Evolutionary conservation across 2,329 filamentous ascomycete species (phyloP).

Genomic region (Venturia carpophila): DNA sequence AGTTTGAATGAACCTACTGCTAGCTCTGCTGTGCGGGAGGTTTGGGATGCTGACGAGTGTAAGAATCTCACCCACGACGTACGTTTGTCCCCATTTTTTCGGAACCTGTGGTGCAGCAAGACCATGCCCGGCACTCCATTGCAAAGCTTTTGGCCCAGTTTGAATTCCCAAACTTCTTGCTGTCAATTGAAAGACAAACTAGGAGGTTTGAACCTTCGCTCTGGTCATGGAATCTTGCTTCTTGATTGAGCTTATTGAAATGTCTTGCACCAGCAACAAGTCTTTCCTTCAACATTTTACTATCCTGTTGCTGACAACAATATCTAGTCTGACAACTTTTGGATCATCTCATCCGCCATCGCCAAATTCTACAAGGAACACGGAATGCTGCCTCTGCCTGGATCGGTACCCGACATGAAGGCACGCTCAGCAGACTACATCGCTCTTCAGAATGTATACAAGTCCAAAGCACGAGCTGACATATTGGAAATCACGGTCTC

Average conservation of each 20-base stretch:
- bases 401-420: constrained; percentile 94
- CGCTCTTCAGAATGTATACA: constrained; percentile 86
- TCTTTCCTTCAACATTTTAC: neutral
- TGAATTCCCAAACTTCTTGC: neutral
- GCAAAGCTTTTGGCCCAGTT: neutral
- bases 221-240: neutral
- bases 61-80: constrained; percentile 34
- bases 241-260: neutral
- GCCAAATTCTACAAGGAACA: constrained; percentile 68
- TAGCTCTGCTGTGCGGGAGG: constrained; percentile 61
- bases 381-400: constrained; percentile 69
- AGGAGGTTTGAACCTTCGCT: neutral
- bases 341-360: constrained; percentile 78
- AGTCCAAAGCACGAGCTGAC: constrained; percentile 74
- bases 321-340: constrained; percentile 59
- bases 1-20: constrained; percentile 64
- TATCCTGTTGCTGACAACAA: neutral
- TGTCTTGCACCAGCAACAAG: no score
- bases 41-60: constrained; percentile 65
- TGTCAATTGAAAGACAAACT: neutral
- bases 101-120: neutral
- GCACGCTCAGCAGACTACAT: constrained; percentile 86
- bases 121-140: neutral
- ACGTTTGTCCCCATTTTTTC: constrained; percentile 12
- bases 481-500: constrained; percentile 62